Evolutionary conservation across 2,329 filamentous ascomycete genomes (phyloP).

Genomic region (Aspergillus neoniger): DNA sequence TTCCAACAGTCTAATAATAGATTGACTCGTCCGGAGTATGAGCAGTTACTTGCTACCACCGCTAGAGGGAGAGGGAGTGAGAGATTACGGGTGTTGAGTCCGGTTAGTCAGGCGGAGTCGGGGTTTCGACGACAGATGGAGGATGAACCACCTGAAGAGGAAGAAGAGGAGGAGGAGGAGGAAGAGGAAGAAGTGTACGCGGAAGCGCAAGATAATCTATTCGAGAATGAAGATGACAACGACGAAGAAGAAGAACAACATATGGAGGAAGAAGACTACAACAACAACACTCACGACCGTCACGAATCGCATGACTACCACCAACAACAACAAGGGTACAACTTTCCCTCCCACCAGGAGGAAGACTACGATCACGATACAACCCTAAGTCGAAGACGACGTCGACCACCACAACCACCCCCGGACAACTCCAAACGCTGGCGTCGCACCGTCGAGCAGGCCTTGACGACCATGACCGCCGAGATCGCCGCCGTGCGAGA

Average conservation of each 20-base stretch:
- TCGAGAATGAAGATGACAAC: conserved; percentile 27
- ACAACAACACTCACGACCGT: conserved; percentile 1
- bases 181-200: conserved; percentile 40
- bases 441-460: conserved; percentile 79
- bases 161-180: conserved; percentile 28
- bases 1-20: too few relatives aligned
- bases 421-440: conserved; percentile 58
- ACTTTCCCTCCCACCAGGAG: conserved; percentile 11
- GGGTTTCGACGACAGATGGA: conserved; percentile 33
- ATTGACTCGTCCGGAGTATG: conserved; percentile 40
- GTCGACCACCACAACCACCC: conserved; percentile 3
- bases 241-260: neutral
- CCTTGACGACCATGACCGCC: conserved; percentile 83
- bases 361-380: conserved; percentile 17
- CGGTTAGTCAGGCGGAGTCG: conserved; percentile 76
- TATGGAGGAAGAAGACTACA: neutral
- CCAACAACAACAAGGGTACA: neutral
- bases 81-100: conserved; percentile 73
- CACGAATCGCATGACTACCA: conserved; percentile 8
- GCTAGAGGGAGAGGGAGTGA: conserved; percentile 32
- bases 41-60: conserved; percentile 49
- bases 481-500: conserved; percentile 91
- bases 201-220: conserved; percentile 38
- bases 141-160: conserved; percentile 38
- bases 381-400: conserved; percentile 12